These are phyloP conservation scores for Phytophthora macrochlamydospora DNA, from an alignment of 352 stramenopile species.

Conservation along the genomic window DNA sequence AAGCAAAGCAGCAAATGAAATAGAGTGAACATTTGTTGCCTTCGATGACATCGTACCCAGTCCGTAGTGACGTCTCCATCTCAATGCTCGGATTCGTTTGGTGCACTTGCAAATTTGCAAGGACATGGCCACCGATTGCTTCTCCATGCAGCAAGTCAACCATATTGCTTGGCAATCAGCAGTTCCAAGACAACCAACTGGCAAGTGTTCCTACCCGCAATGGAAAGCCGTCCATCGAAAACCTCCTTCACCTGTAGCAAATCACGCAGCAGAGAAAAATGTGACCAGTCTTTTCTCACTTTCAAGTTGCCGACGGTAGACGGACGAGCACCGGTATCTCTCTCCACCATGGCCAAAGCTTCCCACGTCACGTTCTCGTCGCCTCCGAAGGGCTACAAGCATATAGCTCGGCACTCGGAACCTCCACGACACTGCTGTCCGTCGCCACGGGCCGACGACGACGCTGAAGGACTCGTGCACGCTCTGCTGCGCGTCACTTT, in stretches of 20 bases:
- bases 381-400: conserved; percentile 16
- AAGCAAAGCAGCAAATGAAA: conserved; percentile 1
- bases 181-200: neutral
- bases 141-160: neutral
- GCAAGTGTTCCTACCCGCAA: no score
- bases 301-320: neutral
- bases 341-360: neutral
- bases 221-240: no score
- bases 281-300: conserved; percentile 4
- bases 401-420: neutral
- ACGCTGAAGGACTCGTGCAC: conserved; percentile 21
- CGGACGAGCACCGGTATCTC: neutral
- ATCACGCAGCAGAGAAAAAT: neutral
- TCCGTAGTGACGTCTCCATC: neutral
- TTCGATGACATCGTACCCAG: neutral
- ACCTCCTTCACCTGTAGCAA: no score
- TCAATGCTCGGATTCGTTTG: neutral
- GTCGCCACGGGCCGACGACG: conserved; percentile 14
- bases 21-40: neutral
- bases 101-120: neutral
- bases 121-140: neutral
- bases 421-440: conserved; percentile 3
- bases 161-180: neutral
- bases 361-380: conserved; percentile 32
- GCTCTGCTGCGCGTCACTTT: conserved; percentile 44